Base-by-base conservation (phyloP, 139 green algal species). In the Chlamydomonas urium region DNA sequence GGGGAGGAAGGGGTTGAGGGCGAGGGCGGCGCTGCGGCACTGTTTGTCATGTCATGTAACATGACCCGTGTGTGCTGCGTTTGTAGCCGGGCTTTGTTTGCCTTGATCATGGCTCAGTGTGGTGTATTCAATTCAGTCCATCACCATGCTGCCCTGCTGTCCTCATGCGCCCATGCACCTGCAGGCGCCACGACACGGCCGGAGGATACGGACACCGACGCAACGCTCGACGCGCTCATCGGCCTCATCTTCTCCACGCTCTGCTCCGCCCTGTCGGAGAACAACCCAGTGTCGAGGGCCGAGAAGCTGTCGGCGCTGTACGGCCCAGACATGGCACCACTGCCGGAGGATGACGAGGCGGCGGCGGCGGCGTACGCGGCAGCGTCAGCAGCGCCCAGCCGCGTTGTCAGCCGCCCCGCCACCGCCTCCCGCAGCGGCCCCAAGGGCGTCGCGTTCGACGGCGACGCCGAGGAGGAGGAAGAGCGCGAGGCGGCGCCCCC, bases 211-310 rank as follows among this genome's bases (percentile, higher is more conserved):
- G 63, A 47, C 5, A 24, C 21, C 23, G 67, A 47, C 5, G 60
- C 29, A 23, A 45, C 26, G 24, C 26, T 83, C 47, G 77, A 83
- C 62, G 72, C 67, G 19, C 68, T 83, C 21, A 14, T 83, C 8
- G 77, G 77, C 28, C 21, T 2, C 14, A 48, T 73, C 8, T 38
- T 83, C 2, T 65, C 77, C 4, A 31, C 62, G 35, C 14, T 78
- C 8, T 48, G 29, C 17, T 59, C 59, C 19, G 60, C 72, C 0
- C 71, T 82, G 2, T 35, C 26, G 0, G 50, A 73, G 28, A 4
- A 65, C 0, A 65, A 81, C 42, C 26, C 63, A 14, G 26, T 28
- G 32, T 48, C 29, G n/a, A 56, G 75, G 2, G 69, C 73, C 36
- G 34, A 58, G n/a, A 26, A 61, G 1, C 32, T 81, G n/a, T 61